Percentiles rank a stretch among this genome's conserved stretches.
Evolutionary conservation across 2,329 filamentous ascomycete species (phyloP).

Genomic region (Botrytis fragariae): DNA sequence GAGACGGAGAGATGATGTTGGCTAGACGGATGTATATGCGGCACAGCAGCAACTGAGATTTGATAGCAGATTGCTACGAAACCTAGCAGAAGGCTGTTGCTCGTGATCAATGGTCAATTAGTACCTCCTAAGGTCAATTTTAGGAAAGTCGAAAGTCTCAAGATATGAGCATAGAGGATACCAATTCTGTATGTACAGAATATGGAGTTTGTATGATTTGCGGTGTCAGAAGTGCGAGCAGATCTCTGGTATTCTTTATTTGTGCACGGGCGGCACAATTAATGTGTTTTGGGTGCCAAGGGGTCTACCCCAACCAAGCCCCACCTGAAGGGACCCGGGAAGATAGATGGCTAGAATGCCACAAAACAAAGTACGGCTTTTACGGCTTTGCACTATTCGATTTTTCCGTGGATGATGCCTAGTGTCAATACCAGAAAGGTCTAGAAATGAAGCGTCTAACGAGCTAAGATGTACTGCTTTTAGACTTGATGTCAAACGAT

Average conservation of each 20-base stretch:
- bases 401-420: background rate
- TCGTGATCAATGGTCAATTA: background rate
- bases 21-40: background rate
- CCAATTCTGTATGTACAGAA: constrained; percentile 1
- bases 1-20: background rate
- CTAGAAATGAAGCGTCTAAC: background rate
- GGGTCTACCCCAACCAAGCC: constrained; percentile 3
- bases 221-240: constrained; percentile 1
- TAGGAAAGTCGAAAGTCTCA: background rate
- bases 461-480: background rate
- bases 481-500: background rate
- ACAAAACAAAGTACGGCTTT: background rate
- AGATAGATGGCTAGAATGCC: background rate
- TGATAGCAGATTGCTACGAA: background rate
- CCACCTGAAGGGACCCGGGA: constrained; percentile 15
- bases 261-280: constrained; percentile 11
- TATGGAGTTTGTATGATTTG: constrained; percentile 9
- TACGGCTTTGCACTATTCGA: background rate
- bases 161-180: constrained; percentile 9
- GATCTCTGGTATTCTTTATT: background rate
- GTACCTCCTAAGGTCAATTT: background rate
- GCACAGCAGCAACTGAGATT: background rate
- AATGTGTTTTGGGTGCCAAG: constrained; percentile 4
- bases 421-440: background rate
- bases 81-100: background rate